Base-by-base conservation (phyloP, 2,329 filamentous ascomycete genomes). In the Mariannaea sp. region DNA sequence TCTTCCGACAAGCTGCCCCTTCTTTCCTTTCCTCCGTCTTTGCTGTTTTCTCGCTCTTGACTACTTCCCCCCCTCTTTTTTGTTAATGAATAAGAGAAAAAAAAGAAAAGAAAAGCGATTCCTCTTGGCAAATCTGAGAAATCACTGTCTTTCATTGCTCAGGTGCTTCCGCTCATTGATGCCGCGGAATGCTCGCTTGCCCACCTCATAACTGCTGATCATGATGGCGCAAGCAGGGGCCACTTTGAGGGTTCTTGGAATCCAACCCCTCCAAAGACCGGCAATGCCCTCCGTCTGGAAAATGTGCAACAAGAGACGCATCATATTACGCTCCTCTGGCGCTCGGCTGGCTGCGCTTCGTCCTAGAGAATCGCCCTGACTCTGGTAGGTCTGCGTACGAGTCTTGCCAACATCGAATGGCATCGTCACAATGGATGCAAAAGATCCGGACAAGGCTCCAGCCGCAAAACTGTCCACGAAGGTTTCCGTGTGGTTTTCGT, bases 371-470 rank as follows among this genome's bases (percentile, higher is more conserved):
- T 49, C 65, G 5, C 69, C 67, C 4, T 59, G 59, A 57, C 94
- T 86, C 41, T 83, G 82, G 64, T 87, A 87, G 0, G 97, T 87
- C 71, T 99, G 94, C 53, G 92, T 92, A 16, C 94, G 81, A 4
- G 94, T 99, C 77, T 99, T 99, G 63, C 94, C 94, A 0, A 99
- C 94, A 66, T 99, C 94, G 65, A 99, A 99, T 0, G 94, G 94
- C 54, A 90, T 97, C 0, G 94, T 99, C 16, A 94, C 80, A 17
- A 97, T 82, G 1, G 93, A 92, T 0, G 94, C 92, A 22, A 94
- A 81, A 0, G 89, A 88, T 4, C 94, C 94, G 0, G 92, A 94
- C 2, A 83, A 71, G 1, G 91, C 91, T 14, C 94, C 94, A 0
- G 93, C 90, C 14, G 91, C 75, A 67, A 97, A 99, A 65, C 90